Conservation (phyloP, 257 asterid genomes). For the Petunia axillaris region DNA sequence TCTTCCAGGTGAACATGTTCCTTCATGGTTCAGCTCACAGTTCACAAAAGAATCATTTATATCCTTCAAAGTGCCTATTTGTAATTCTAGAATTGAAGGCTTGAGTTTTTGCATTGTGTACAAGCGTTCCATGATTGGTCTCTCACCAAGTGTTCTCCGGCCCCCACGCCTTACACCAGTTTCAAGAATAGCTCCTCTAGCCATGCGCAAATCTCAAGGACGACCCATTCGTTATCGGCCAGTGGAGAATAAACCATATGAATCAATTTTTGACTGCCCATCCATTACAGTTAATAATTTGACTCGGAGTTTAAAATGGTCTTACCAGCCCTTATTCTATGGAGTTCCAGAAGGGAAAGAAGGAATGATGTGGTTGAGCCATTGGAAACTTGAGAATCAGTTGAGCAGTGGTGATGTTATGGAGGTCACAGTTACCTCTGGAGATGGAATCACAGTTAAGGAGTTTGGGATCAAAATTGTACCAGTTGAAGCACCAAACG, state of each 20-base stretch:
- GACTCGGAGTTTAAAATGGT: slow-evolving; percentile 23
- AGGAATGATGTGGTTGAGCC: slow-evolving; percentile 36
- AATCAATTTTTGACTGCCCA: slow-evolving; percentile 21
- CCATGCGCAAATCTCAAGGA: slow-evolving; percentile 7
- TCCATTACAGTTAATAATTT: slow-evolving; percentile 18
- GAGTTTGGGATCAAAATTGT: slow-evolving; percentile 18
- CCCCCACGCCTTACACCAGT: not conserved
- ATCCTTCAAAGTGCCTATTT: slow-evolving; percentile 4
- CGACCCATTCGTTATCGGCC: not conserved
- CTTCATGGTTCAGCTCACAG: slow-evolving; percentile 27
- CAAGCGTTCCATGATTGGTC: slow-evolving; percentile 17
- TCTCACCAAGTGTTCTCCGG: not conserved
- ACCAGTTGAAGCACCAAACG: slow-evolving; percentile 12
- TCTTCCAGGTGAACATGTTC: slow-evolving; percentile 31
- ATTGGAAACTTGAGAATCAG: slow-evolving; percentile 28
- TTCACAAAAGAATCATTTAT: not conserved
- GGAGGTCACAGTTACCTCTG: slow-evolving; percentile 16
- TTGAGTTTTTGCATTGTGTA: slow-evolving; percentile 27
- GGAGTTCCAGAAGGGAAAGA: slow-evolving; percentile 25
- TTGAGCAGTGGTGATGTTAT: slow-evolving; percentile 23
- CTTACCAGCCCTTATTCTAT: slow-evolving; percentile 25
- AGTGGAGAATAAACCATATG: slow-evolving; percentile 25
- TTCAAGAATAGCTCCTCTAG: slow-evolving; percentile 18
- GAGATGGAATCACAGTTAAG: slow-evolving; percentile 12
- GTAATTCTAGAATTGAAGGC: slow-evolving; percentile 15